Evolutionary conservation across 768 basidiomycete species (phyloP).

Genomic region (Xerocomellus dryophilus): DNA sequence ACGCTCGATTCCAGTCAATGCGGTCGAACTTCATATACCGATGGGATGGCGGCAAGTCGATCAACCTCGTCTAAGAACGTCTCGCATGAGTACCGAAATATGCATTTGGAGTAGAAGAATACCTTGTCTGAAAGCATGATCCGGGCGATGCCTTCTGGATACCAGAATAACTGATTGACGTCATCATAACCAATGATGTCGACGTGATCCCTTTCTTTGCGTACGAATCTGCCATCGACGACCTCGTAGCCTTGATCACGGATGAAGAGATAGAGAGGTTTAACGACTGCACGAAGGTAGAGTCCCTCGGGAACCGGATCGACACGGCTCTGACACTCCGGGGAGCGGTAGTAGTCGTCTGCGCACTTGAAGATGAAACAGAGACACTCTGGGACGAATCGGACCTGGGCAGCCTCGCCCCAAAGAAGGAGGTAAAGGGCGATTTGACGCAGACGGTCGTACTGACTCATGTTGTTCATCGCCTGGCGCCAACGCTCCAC

Average conservation of each 20-base stretch:
- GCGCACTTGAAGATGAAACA: constrained; percentile 99
- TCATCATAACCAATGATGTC: constrained; percentile 98
- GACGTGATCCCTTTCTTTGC: constrained; percentile 90
- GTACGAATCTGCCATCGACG: constrained; percentile 90
- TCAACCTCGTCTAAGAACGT: constrained; percentile 67
- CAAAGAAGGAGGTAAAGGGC: constrained; percentile 94
- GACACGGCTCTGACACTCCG: constrained; percentile 92
- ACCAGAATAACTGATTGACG: constrained; percentile 99
- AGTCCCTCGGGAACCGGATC: constrained; percentile 94
- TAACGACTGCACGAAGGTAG: constrained; percentile 87
- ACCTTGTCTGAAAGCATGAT: constrained; percentile 91
- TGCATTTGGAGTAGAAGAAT: not conserved
- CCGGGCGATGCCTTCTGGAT: constrained; percentile 94
- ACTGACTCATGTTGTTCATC: constrained; percentile 98
- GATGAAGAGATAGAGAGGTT: constrained; percentile 94
- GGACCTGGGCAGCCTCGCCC: constrained; percentile 98
- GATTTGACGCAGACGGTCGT: constrained; percentile 94
- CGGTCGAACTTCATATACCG: constrained; percentile 97
- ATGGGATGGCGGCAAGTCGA: constrained; percentile 87
- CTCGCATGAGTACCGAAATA: not conserved
- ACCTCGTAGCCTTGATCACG: constrained; percentile 98
- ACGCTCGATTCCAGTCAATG: constrained; percentile 93
- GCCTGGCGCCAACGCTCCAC: constrained; percentile 93
- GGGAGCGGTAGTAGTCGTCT: constrained; percentile 97
- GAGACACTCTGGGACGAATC: constrained; percentile 93